Evolutionary conservation across 139 green algal species (phyloP).

Genomic region (Chlorella sp.): DNA sequence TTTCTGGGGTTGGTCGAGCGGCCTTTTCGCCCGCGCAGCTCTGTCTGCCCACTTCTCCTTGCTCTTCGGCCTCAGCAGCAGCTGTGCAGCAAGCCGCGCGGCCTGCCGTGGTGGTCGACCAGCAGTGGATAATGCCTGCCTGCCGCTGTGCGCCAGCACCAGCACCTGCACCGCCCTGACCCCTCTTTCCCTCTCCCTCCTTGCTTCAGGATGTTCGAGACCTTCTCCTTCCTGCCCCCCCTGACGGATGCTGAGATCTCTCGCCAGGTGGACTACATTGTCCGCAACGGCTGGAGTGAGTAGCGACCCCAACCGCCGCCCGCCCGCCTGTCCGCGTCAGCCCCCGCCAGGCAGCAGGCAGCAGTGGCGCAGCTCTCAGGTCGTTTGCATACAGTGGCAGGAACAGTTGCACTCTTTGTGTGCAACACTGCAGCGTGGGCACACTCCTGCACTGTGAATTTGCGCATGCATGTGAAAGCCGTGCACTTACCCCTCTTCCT

Average conservation of each 20-base stretch:
- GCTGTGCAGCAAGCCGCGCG: not conserved
- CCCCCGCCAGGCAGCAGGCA: not conserved
- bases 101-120: not conserved
- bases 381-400: too few species aligned
- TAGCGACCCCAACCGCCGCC: not conserved
- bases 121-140: not conserved
- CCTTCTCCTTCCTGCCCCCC: conserved; percentile 98
- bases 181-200: not conserved
- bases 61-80: not conserved
- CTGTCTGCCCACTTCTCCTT: not conserved
- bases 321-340: not conserved
- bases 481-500: not conserved
- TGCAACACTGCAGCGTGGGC: too few species aligned
- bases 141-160: not conserved
- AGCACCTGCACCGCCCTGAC: not conserved
- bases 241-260: conserved; percentile 91
- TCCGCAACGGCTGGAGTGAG: conserved; percentile 80
- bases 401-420: too few species aligned
- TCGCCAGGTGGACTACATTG: conserved; percentile 96
- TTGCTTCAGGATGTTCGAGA: conserved; percentile 94
- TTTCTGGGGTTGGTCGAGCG: not conserved
- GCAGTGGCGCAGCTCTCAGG: too few species aligned
- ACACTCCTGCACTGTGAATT: too few species aligned
- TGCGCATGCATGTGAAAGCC: too few species aligned
- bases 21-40: not conserved